phyloP scores from a whole-genome alignment of 257 asterid species.

The Capsicum chinense region DNA sequence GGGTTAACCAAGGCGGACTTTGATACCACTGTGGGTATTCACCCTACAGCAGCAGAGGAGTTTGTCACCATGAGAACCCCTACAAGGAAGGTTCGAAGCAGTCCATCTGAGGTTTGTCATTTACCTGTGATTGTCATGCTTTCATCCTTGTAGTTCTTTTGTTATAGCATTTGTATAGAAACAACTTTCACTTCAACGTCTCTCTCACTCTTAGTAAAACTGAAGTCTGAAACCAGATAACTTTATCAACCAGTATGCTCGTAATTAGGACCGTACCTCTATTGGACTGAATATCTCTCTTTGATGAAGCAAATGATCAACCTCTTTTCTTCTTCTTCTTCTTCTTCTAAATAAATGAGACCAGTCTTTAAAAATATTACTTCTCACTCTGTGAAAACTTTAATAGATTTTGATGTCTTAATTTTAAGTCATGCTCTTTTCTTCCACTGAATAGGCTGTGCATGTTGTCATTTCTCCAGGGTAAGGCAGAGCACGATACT shows the following conservation, averaged over 20 bases:
- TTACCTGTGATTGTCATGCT: neutral
- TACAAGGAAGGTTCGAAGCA: slow-evolving; percentile 69
- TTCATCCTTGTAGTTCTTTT: slow-evolving; percentile 6
- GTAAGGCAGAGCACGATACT: slow-evolving; percentile 53
- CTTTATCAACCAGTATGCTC: neutral
- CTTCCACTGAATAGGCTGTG: neutral
- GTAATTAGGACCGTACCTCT: neutral
- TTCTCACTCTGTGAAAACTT: neutral
- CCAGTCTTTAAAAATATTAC: neutral
- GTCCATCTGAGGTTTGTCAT: slow-evolving; percentile 62
- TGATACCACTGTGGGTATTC: slow-evolving; percentile 90
- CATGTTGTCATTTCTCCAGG: slow-evolving; percentile 41
- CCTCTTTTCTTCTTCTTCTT: slow-evolving; percentile 6
- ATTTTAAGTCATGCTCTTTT: neutral
- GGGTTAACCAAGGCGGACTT: slow-evolving; percentile 92
- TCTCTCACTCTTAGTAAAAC: neutral
- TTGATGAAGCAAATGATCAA: neutral
- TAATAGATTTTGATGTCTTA: neutral
- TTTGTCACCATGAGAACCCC: slow-evolving; percentile 96
- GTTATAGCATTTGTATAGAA: slow-evolving; percentile 3
- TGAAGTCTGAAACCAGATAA: neutral
- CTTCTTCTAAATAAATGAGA: neutral
- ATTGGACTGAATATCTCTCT: neutral
- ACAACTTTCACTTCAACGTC: neutral
- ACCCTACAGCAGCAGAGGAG: slow-evolving; percentile 98